Evolutionary conservation across 768 basidiomycete genomes (phyloP), one percentile per base, ranked within the genome.

Genomic region (Lactarius hengduanensis): DNA sequence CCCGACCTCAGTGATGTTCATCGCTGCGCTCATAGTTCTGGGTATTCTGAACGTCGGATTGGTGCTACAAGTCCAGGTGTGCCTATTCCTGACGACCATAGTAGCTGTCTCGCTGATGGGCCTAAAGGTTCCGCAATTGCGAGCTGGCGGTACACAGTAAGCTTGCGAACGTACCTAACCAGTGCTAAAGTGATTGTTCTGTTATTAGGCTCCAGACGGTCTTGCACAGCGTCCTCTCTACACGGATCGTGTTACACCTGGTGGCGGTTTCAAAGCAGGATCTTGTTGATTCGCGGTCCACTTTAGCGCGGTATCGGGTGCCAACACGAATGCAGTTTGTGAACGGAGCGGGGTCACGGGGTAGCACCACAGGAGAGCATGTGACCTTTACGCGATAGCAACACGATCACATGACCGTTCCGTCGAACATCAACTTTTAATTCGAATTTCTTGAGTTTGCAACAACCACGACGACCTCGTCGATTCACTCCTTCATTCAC

Each of bases 391-490:
- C 61, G 57, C 66, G 66, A 32, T 8, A 26, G 45, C 2, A 43
- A 67, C 64, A 55, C 68, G 68, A 26, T 55, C 68, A 69, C 65
- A 47, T 69, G 68, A 62, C 38, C 2, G 22, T 15, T 62, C 28
- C 32, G 47, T 67, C 68, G 58, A 69, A 69, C 65, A 56, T 62
- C 38, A 67, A 69, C 61, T 62, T 32, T 6, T 11, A 10, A 30
- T 26, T 16, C 26, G 36, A 34, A 20, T 18, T 32, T 32, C 16
- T 9, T 26, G 41, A 67, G 32, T 45, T 66, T 36, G 54, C 62
- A 59, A 56, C 40, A 61, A 66, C 69, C 20, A 68, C 62, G 26
- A 63, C 62, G 62, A 38, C 36, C 65, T 5, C 45, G 30, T 34
- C 43, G 40, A 16, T 63, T 60, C 32, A 54, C 15, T 38, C 53